Conservation (phyloP, 371 early-diverging fungal genomes). For the Conidiobolus incongruus region DNA sequence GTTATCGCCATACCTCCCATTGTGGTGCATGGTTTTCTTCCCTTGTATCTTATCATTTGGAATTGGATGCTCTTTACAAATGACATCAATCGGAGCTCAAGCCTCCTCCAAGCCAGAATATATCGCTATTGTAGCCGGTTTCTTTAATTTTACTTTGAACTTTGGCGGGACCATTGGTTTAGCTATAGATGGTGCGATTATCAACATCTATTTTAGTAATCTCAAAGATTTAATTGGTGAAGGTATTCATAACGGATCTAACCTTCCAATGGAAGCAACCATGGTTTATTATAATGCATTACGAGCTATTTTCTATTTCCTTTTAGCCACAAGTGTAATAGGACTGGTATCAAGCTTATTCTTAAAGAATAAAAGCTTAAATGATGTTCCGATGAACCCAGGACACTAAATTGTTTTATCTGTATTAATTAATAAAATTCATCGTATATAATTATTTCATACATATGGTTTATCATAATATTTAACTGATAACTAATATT, state of each 20-base stretch:
- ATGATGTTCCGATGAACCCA: too few relatives aligned
- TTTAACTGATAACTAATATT: too few relatives aligned
- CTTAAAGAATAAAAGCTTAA: too few relatives aligned
- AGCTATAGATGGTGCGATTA: constrained; percentile 25
- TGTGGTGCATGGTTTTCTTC: background rate
- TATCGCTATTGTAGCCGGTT: constrained; percentile 17
- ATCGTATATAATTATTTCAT: too few relatives aligned
- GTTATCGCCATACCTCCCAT: background rate
- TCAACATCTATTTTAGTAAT: constrained; percentile 15
- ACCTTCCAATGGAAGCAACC: background rate
- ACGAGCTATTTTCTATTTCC: background rate
- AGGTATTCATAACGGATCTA: background rate
- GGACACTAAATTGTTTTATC: too few relatives aligned
- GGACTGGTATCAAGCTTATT: too few relatives aligned
- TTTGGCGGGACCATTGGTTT: constrained; percentile 47
- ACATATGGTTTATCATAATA: too few relatives aligned
- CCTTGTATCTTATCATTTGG: constrained; percentile 18
- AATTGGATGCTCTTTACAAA: constrained; percentile 33
- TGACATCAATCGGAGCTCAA: constrained; percentile 22
- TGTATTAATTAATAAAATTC: too few relatives aligned
- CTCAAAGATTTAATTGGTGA: constrained; percentile 5
- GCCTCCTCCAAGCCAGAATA: constrained; percentile 12
- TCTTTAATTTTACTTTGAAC: constrained; percentile 30
- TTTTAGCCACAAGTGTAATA: background rate
- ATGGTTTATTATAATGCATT: background rate